These are phyloP conservation scores for Acephala macrosclerotiorum DNA, from an alignment of 2,329 filamentous ascomycete genomes.

Conservation along the genomic window DNA sequence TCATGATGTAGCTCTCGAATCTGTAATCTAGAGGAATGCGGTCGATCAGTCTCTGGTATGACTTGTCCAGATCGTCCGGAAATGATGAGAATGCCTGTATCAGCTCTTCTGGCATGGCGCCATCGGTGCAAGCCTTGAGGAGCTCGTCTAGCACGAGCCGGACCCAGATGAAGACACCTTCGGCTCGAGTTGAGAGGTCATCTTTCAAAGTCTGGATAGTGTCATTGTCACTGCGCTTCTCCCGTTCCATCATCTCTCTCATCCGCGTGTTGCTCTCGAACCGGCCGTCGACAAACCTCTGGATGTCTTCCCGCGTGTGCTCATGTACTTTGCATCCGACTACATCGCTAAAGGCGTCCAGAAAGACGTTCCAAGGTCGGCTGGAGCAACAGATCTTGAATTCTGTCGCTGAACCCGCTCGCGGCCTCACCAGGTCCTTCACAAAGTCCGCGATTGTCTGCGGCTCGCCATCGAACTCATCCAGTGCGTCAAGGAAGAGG, in stretches of 20 bases:
- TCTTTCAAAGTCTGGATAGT: background rate
- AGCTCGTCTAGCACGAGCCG: constrained; percentile 12
- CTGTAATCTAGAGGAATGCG: background rate
- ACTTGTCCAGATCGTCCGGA: constrained; percentile 11
- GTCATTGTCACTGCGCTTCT: background rate
- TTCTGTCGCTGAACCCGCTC: background rate
- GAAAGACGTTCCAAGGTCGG: background rate
- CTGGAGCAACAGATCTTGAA: background rate
- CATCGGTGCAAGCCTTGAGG: constrained; percentile 1
- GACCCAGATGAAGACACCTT: constrained; percentile 15
- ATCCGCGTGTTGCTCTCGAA: background rate
- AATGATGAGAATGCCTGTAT: background rate
- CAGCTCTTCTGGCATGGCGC: constrained; percentile 4
- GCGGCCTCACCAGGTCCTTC: background rate
- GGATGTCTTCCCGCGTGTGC: background rate
- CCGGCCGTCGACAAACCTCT: background rate
- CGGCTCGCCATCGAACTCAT: background rate
- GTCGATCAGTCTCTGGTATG: constrained; percentile 3
- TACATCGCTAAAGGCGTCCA: background rate
- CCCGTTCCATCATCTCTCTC: background rate
- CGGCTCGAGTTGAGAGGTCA: constrained; percentile 1
- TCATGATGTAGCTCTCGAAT: background rate
- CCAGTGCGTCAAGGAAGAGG: background rate
- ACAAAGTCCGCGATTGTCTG: background rate
- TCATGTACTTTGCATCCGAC: background rate